Evolutionary conservation across 441 rosid genomes (phyloP).

Genomic region (Daphne laureola): DNA sequence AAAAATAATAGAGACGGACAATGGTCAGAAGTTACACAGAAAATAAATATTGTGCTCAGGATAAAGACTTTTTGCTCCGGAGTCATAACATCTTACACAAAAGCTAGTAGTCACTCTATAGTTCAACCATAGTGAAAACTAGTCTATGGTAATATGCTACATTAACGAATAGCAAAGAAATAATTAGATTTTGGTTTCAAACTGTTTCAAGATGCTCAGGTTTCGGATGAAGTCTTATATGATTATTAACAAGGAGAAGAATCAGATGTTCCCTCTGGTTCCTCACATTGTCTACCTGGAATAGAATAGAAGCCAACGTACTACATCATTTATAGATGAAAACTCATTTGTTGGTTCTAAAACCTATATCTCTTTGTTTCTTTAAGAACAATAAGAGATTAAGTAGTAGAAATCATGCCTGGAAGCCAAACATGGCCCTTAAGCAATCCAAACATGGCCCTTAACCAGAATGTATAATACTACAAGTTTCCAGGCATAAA

Average conservation of each 20-base stretch:
- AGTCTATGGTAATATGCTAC: too few species aligned
- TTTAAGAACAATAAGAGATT: not conserved
- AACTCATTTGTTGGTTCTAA: not conserved
- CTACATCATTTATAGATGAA: slow-evolving; percentile 7
- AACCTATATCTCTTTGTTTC: slow-evolving; percentile 2
- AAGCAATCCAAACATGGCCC: slow-evolving; percentile 92
- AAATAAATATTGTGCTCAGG: too few species aligned
- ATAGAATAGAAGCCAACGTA: slow-evolving; percentile 16
- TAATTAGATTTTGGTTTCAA: too few species aligned
- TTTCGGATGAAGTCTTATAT: slow-evolving; percentile 71
- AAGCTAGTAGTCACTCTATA: too few species aligned
- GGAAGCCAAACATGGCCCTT: slow-evolving; percentile 94
- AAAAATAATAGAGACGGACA: not conserved
- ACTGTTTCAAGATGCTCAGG: slow-evolving; percentile 72
- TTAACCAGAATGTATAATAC: too few species aligned
- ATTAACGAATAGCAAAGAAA: too few species aligned
- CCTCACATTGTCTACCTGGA: slow-evolving; percentile 82
- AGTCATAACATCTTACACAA: not conserved
- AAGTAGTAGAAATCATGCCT: slow-evolving; percentile 39
- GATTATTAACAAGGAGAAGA: slow-evolving; percentile 72
- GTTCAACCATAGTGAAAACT: too few species aligned
- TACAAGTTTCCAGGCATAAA: too few species aligned
- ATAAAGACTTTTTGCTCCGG: not conserved
- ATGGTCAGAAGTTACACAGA: too few species aligned
- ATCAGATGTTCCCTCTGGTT: slow-evolving; percentile 94